Percentiles rank a stretch among this genome's conserved stretches.
Conservation (phyloP, 208 protist species). For the Trypanosoma avium region DNA sequence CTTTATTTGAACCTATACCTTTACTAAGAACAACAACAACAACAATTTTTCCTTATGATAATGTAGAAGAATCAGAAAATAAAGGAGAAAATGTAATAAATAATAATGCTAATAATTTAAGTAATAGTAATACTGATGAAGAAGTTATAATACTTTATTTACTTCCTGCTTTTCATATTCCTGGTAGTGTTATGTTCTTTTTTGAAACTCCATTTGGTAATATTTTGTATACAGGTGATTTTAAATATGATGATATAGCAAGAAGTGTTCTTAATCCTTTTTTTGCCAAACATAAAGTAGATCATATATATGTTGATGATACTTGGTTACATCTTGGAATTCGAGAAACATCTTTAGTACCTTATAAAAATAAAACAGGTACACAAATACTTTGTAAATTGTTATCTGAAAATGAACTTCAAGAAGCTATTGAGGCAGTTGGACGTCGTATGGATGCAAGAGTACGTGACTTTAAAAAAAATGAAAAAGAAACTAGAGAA, state of each 20-base stretch:
- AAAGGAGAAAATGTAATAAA: neutral
- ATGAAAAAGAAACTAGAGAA: neutral
- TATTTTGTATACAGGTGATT: constrained; percentile 82
- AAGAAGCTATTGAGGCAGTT: constrained; percentile 71
- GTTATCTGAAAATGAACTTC: constrained; percentile 52
- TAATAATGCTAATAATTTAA: neutral
- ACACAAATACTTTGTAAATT: constrained; percentile 56
- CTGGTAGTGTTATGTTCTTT: constrained; percentile 78
- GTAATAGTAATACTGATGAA: neutral
- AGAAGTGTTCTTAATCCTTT: constrained; percentile 40
- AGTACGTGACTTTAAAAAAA: constrained; percentile 23
- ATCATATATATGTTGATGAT: constrained; percentile 85
- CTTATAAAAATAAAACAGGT: constrained; percentile 11
- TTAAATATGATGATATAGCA: constrained; percentile 53
- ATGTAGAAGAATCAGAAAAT: neutral
- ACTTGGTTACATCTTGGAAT: constrained; percentile 80
- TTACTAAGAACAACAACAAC: neutral
- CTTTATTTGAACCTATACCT: constrained; percentile 12
- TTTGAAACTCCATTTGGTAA: constrained; percentile 57
- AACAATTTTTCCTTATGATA: neutral
- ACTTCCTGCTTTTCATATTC: constrained; percentile 71
- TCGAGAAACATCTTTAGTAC: neutral
- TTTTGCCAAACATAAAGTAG: constrained; percentile 52
- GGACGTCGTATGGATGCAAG: constrained; percentile 62
- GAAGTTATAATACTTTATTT: constrained; percentile 18